Evolutionary conservation across 202 grass and related monocot species (phyloP), one percentile per base, ranked within the genome.

Genomic region (Setaria italica): DNA sequence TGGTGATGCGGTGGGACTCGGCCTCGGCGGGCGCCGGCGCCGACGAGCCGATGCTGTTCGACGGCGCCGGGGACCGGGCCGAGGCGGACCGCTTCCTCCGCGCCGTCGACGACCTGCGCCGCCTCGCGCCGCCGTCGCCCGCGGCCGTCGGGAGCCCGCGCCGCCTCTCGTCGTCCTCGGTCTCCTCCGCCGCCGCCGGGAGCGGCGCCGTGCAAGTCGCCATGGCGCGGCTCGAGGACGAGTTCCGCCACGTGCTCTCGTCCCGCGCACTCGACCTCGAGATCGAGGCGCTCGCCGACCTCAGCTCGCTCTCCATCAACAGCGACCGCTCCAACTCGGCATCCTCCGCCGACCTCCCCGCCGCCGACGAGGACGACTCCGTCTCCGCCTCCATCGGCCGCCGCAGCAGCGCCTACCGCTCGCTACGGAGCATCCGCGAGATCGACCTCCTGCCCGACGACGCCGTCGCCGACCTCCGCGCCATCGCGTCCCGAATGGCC

Each of bases 181-280:
- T 34, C 0, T 89, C 89, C 12, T 73, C 86, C 56, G 30, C 71
- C 17, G 9, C 7, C 37, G 9, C 51, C 11, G 15, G 15, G 51
- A 75, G 59, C 74, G 79, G 75, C 80, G 89, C 89, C 47, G 66
- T 92, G 84, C 91, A 95, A 81, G 84, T 90, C 55, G 93, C 96
- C 7, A 98, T 94, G 96, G 96, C 91, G 71, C 90, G 93, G 63
- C 89, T 98, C n/a, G 96, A 98, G 86, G 93, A 98, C 68, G 96
- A 98, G 90, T 98, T 98, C 81, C 91, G 96, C 4, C 92, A 98
- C 72, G 72, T 98, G 74, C 93, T 98, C 13, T 90, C 91, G 5
- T 86, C 93, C 13, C 88, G 95, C 42, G 81, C 90, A 0, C 79
- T 90, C 58, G 91, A 94, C 81, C 81, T 98, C 42, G 95, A 98